Base-by-base conservation (phyloP, 768 basidiomycete genomes). In the Kockovaella imperatae region DNA sequence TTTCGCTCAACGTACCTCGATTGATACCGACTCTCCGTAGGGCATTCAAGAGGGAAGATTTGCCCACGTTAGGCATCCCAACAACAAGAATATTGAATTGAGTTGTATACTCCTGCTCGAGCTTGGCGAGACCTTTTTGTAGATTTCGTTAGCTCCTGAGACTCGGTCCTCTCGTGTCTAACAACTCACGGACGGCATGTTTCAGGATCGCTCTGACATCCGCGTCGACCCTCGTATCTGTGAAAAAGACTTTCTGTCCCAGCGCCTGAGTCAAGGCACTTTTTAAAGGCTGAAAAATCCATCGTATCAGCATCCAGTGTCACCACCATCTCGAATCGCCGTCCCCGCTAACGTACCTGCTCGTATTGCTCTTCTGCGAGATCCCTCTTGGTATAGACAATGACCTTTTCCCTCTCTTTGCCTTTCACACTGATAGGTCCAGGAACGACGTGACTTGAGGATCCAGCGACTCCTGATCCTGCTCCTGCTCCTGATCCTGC, bases 11-110 rank as follows among this genome's bases (percentile, higher is more conserved):
- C 82, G 67, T 70, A 91, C 90, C 83, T 67, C 89, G 89, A 60
- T 78, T 76, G 36, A 93, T 86, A 10, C 93, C 93, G 64, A 82
- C 82, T 62, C 80, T 82, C 35, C 93, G 80, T 43, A 99, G 73
- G 35, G 87, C 84, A 69, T 97, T 97, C 70, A 99, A 90, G 49
- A 97, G 66, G 62, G 83, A 86, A 48, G 87, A 91, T 74, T 97
- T 97, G 13, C 93, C 93, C 38, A 97, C 93, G 70, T 97, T 97
- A 1, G 93, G 93, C 72, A 89, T 93, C 1, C 93, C 93, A 3
- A 96, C 86, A 15, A 97, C 86, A 2, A 96, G 77, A 5, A 96
- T 83, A 60, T 90, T 89, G 57, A 87, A 73, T 26, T 53, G 57
- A 10, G 7, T 11, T 20, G 8, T 21, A 8, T 11, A 21, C 10